These are phyloP conservation scores for Hypoxylon intermedium DNA, from an alignment of 495 filamentous ascomycete species.

Conservation along the genomic window DNA sequence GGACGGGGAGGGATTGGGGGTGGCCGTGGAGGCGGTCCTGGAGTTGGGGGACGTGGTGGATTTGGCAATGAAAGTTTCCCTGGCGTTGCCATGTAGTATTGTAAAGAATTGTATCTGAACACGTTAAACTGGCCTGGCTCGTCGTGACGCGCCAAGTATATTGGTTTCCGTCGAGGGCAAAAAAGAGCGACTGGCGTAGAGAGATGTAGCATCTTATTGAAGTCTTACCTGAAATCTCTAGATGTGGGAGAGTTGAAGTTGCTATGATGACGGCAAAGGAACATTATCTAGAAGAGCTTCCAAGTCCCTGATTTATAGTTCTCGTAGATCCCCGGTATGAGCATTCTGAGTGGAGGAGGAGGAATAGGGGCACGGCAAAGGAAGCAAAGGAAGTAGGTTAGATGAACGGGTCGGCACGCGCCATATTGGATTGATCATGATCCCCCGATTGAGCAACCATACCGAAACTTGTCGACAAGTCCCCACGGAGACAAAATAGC, in stretches of 20 bases:
- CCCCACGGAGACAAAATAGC: conserved; percentile 8
- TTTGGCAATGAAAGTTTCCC: conserved; percentile 30
- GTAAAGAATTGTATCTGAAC: neutral
- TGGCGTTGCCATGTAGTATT: conserved; percentile 1
- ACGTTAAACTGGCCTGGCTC: neutral
- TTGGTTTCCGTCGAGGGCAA: neutral
- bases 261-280: conserved; percentile 1
- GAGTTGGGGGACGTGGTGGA: conserved; percentile 43
- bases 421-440: conserved; percentile 28
- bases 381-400: conserved; percentile 30
- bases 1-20: conserved; percentile 41
- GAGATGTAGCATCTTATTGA: too few species aligned
- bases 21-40: conserved; percentile 39
- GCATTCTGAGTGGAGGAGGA: conserved; percentile 15
- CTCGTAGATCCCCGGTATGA: neutral
- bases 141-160: neutral
- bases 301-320: conserved; percentile 24
- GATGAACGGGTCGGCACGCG: conserved; percentile 30
- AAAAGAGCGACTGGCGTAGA: neutral
- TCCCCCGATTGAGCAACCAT: conserved; percentile 10
- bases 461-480: conserved; percentile 12
- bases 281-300: conserved; percentile 1
- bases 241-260: neutral
- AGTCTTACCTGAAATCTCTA: neutral
- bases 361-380: conserved; percentile 35